Evolutionary conservation across 139 green algal genomes (phyloP).

Genomic region (Yamagishiella unicocca): DNA sequence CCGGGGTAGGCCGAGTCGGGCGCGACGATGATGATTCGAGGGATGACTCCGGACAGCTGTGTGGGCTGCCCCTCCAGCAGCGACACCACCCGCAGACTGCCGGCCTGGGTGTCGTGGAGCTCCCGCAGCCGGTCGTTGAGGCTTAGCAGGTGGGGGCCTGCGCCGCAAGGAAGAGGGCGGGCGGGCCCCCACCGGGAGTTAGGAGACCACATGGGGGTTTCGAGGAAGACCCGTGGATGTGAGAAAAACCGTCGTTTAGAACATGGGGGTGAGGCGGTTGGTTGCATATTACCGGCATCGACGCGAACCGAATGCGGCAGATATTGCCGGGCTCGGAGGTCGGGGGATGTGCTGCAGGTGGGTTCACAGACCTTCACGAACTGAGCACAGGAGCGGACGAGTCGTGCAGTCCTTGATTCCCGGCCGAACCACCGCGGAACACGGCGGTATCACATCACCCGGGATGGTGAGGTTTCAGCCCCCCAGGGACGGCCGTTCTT

Average conservation of each 20-base stretch:
- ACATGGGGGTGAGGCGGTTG: neutral
- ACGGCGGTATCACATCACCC: neutral
- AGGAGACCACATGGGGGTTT: too few relatives aligned
- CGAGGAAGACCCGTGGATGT: too few relatives aligned
- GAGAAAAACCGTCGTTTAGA: too few relatives aligned
- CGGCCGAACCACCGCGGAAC: too few relatives aligned
- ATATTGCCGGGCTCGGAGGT: neutral
- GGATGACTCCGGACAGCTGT: slow-evolving; percentile 59
- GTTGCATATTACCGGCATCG: too few relatives aligned
- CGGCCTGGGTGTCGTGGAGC: slow-evolving; percentile 51
- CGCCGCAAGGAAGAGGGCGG: neutral
- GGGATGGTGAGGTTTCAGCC: neutral
- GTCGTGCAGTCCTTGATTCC: too few relatives aligned
- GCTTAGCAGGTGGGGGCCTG: slow-evolving; percentile 75
- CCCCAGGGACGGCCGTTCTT: neutral
- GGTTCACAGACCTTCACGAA: too few relatives aligned
- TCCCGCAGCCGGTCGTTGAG: slow-evolving; percentile 70
- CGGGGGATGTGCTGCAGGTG: neutral
- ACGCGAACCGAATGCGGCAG: neutral
- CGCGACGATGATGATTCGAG: slow-evolving; percentile 77
- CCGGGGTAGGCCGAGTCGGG: slow-evolving; percentile 76
- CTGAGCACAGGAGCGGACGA: too few relatives aligned
- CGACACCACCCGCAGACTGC: slow-evolving; percentile 45
- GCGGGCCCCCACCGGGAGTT: neutral
- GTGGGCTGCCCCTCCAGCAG: slow-evolving; percentile 74